Conservation (phyloP, 2,329 filamentous ascomycete species). For the Botrytis cinerea region DNA sequence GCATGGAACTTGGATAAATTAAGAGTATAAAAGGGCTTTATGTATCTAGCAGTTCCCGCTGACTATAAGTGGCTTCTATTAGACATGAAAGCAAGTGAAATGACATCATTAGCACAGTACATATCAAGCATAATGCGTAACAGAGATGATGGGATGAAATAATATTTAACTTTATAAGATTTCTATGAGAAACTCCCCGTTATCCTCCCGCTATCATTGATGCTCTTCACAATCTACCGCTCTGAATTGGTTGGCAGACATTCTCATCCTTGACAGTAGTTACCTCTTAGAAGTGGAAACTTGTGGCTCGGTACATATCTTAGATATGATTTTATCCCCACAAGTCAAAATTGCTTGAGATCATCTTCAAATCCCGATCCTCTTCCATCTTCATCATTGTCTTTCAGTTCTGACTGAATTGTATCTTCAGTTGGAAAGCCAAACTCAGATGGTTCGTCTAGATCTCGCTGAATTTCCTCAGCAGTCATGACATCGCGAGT, state of each 20-base stretch:
- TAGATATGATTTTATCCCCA: neutral
- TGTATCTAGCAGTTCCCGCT: neutral
- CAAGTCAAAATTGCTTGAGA: neutral
- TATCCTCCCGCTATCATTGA: neutral
- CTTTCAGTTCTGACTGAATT: neutral
- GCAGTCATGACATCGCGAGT: neutral
- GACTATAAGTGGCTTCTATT: fast-evolving
- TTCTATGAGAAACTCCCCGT: neutral
- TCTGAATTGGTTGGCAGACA: fast-evolving
- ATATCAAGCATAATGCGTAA: neutral
- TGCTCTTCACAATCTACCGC: neutral
- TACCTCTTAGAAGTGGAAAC: neutral
- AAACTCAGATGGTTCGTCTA: neutral
- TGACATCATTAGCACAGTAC: neutral
- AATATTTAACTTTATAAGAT: neutral
- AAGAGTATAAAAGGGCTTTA: fast-evolving
- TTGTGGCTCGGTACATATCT: neutral
- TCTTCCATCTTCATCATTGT: neutral
- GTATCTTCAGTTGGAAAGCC: neutral
- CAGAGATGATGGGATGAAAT: neutral
- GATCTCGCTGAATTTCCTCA: neutral
- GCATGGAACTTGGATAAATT: neutral
- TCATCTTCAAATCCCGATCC: neutral
- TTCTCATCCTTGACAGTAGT: neutral
- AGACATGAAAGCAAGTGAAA: fast-evolving